phyloP scores from a whole-genome alignment of 257 asterid genomes.

The Solanum verrucosum region DNA sequence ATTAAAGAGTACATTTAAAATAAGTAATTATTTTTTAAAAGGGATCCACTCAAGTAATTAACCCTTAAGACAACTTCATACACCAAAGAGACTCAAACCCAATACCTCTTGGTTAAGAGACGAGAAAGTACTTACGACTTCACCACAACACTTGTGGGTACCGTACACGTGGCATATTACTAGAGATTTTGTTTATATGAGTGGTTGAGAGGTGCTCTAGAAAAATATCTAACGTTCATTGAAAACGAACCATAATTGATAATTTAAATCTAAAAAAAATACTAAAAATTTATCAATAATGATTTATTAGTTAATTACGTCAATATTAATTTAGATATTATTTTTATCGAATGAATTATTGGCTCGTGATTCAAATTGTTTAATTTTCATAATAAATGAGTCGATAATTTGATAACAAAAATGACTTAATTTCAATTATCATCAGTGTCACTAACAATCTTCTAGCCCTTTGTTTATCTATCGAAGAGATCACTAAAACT shows the following conservation, averaged over 20 bases:
- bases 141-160: not conserved
- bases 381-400: not conserved
- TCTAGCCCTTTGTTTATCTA: not conserved
- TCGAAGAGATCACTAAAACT: not conserved
- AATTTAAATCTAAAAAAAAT: not conserved
- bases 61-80: too few relatives aligned
- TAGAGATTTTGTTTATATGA: not conserved
- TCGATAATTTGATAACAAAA: not conserved
- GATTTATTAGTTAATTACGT: not conserved
- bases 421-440: not conserved
- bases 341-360: not conserved
- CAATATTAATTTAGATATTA: not conserved
- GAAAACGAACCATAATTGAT: not conserved
- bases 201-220: not conserved
- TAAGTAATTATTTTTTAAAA: too few relatives aligned
- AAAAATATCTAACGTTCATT: not conserved
- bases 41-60: too few relatives aligned
- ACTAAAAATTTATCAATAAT: not conserved
- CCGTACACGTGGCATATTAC: too few relatives aligned
- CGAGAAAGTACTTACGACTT: not conserved
- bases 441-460: not conserved
- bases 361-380: not conserved
- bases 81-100: not conserved
- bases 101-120: not conserved
- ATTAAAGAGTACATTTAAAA: too few relatives aligned